These are phyloP conservation scores for Peronospora belbahrii DNA, from an alignment of 352 stramenopile genomes.

Conservation along the genomic window DNA sequence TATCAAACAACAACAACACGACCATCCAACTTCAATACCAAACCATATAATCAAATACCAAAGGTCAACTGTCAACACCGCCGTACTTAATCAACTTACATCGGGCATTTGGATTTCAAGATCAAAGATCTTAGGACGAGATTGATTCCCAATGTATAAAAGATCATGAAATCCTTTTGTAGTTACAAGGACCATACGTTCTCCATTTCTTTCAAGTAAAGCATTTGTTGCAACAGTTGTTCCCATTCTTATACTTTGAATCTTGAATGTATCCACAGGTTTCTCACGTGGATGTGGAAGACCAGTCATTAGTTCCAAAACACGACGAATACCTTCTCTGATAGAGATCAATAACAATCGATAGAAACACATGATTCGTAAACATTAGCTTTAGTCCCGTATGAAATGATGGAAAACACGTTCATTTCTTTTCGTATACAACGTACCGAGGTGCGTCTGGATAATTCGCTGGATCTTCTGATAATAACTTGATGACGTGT, in stretches of 20 bases:
- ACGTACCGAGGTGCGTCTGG: conserved; percentile 90
- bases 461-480: conserved; percentile 96
- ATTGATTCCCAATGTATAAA: conserved; percentile 98
- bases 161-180: conserved; percentile 95
- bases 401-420: too few relatives aligned
- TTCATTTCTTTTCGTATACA: too few relatives aligned
- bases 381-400: too few relatives aligned
- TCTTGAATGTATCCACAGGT: conserved; percentile 83
- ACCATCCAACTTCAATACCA: not conserved
- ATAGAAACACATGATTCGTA: too few relatives aligned
- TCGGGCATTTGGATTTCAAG: conserved; percentile 90
- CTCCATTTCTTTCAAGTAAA: conserved; percentile 94
- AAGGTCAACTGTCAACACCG: too few relatives aligned
- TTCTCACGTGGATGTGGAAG: conserved; percentile 74
- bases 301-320: conserved; percentile 92
- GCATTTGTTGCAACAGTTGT: conserved; percentile 99
- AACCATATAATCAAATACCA: not conserved
- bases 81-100: conserved; percentile 22
- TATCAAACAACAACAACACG: not conserved
- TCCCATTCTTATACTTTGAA: conserved; percentile 97
- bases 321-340: conserved; percentile 89
- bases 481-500: conserved; percentile 95
- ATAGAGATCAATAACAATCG: too few relatives aligned
- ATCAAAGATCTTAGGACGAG: conserved; percentile 95
- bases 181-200: conserved; percentile 91